These are phyloP conservation scores for Oryza glaberrima DNA, from an alignment of 176 grass and related monocot species.

Conservation along the genomic window DNA sequence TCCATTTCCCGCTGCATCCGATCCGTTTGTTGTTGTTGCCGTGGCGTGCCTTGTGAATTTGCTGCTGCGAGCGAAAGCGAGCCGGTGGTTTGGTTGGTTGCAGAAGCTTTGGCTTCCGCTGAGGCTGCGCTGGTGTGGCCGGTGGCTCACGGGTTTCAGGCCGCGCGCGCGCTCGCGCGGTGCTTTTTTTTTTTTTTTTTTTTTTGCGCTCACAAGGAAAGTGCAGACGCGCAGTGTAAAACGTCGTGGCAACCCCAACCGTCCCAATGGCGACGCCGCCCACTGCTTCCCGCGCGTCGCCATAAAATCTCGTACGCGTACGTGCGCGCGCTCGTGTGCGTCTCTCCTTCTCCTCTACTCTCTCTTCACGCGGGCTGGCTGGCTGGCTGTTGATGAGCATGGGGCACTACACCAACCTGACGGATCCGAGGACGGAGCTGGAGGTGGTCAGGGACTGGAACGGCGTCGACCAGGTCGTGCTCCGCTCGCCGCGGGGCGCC, in stretches of 20 bases:
- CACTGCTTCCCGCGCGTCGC: neutral
- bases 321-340: neutral
- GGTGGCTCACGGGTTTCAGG: slow-evolving; percentile 47
- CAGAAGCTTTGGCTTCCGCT: slow-evolving; percentile 7
- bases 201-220: slow-evolving; percentile 53
- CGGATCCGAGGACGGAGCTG: slow-evolving; percentile 59
- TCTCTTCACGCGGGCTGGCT: neutral
- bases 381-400: slow-evolving; percentile 42
- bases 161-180: neutral
- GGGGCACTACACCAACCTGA: slow-evolving; percentile 39
- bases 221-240: slow-evolving; percentile 3
- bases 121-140: slow-evolving; percentile 2
- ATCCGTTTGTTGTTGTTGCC: neutral
- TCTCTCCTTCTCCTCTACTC: no score
- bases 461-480: slow-evolving; percentile 63
- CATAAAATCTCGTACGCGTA: neutral
- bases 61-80: neutral
- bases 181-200: slow-evolving; percentile 46
- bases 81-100: slow-evolving; percentile 37
- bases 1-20: neutral
- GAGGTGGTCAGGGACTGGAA: slow-evolving; percentile 73
- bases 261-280: slow-evolving; percentile 44
- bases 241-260: slow-evolving; percentile 45
- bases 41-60: slow-evolving; percentile 41
- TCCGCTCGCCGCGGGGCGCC: slow-evolving; percentile 70